Evolutionary conservation across 139 green algal species (phyloP), one percentile per base, ranked within the genome.

Genomic region (Eudorina sp.): DNA sequence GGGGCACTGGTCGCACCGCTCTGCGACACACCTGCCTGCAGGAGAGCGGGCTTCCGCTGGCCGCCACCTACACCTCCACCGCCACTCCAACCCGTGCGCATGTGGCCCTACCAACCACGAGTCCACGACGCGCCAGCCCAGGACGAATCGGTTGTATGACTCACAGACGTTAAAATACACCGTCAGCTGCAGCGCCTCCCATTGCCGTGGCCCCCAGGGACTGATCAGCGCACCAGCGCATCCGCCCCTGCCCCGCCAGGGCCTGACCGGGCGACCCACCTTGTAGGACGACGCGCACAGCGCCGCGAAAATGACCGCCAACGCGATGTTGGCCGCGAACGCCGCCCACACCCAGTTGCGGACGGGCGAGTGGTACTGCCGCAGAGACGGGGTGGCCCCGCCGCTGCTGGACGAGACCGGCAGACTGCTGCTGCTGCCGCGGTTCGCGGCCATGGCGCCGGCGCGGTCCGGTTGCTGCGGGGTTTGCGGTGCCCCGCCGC

Each of bases 231-330:
- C n/a, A n/a, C n/a, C n/a, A n/a, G n/a, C n/a, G n/a, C n/a, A n/a
- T n/a, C n/a, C n/a, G n/a, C n/a, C n/a, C 58, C 58, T 68, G 58
- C 21, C 16, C 51, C 51, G 51, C 51, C 13, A 16, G 51, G 13
- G 13, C 13, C 51, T 25, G 51, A 13, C 16, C 51, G 13, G 51
- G 4, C 69, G 38, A 31, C 80, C 0, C 27, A 86, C 80, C 80
- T 77, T 86, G 80, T 86, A 86, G 4, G 80, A 77, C 19, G 80
- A 76, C 8, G 27, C 80, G 31, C 80, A 86, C 3, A 86, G 60
- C 16, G 11, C 60, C 4, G 60, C 60, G 60, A 86, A 86, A 27
- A 86, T 46, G 18, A 23, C 60, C 29, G 60, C 80, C n/a, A 76
- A 19, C 16, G n/a, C 60, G 60, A 76, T 13, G 25, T 86, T 86